A percentile compares a stretch with the other conserved stretches of the same genome.
Evolutionary conservation across 1,284 basidiomycete species (phyloP).

Genomic region (Acaromyces ingoldii): DNA sequence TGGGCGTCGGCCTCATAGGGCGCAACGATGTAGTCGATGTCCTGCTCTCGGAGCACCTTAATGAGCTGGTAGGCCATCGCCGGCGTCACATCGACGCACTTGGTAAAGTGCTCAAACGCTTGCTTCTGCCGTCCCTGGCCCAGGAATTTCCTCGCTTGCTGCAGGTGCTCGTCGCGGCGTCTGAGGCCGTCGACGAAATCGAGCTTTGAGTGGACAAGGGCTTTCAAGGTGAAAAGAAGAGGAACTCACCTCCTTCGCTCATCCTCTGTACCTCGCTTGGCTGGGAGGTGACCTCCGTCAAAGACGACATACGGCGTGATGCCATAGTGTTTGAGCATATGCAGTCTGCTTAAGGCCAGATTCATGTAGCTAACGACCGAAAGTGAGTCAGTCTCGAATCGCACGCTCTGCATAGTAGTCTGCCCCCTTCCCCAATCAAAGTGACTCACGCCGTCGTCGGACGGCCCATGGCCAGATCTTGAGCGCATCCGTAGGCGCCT

Average conservation of each 20-base stretch:
- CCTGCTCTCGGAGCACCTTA: conserved; percentile 61
- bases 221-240: too few species aligned
- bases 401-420: neutral
- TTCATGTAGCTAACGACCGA: conserved; percentile 77
- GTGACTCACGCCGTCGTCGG: conserved; percentile 55
- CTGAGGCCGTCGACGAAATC: neutral
- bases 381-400: neutral
- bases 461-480: conserved; percentile 77
- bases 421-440: neutral
- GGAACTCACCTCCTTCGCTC: conserved; percentile 62
- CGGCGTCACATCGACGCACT: conserved; percentile 91
- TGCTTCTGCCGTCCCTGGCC: conserved; percentile 71
- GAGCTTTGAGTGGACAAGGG: too few species aligned
- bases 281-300: conserved; percentile 90
- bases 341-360: conserved; percentile 87
- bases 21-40: conserved; percentile 72
- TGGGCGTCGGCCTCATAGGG: conserved; percentile 99
- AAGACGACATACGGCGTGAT: conserved; percentile 91
- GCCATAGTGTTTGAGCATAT: conserved; percentile 75
- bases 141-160: conserved; percentile 67
- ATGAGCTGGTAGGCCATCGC: conserved; percentile 97
- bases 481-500: conserved; percentile 82
- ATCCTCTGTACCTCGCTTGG: conserved; percentile 83
- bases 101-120: conserved; percentile 81
- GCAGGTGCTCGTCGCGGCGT: conserved; percentile 61